These are phyloP conservation scores for Cystobasidiaceae sp. DNA, from an alignment of 1,284 basidiomycete genomes.

Conservation along the genomic window DNA sequence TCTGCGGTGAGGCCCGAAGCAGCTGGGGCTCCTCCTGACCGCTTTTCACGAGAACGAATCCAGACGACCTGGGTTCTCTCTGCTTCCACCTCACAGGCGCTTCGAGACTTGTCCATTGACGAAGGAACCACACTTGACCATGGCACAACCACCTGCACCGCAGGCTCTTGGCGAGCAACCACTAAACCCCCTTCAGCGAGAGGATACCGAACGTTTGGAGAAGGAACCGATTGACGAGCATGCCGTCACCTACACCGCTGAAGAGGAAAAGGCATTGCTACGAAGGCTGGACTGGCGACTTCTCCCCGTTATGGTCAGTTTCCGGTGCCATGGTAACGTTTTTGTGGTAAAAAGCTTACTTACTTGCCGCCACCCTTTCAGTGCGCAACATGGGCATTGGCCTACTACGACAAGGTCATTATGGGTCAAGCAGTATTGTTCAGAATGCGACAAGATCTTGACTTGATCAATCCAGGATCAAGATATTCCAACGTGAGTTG, in stretches of 20 bases:
- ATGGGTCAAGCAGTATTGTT: conserved; percentile 20
- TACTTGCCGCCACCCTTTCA: not conserved
- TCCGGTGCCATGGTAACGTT: not conserved
- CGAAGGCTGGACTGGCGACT: conserved; percentile 3
- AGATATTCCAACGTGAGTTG: conserved; percentile 5
- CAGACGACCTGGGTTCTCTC: no score
- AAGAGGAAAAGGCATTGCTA: conserved; percentile 10
- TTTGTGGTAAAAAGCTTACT: not conserved
- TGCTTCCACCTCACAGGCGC: no score
- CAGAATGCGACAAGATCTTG: conserved; percentile 24
- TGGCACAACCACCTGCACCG: conserved; percentile 15
- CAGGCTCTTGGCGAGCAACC: not conserved
- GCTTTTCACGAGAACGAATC: no score
- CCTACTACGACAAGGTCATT: conserved; percentile 24
- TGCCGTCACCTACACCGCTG: conserved; percentile 6
- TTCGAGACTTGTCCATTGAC: no score
- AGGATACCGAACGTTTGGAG: not conserved
- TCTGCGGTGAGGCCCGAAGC: no score
- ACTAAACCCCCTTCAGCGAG: not conserved
- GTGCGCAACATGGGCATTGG: conserved; percentile 10
- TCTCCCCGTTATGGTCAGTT: not conserved
- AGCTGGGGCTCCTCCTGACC: no score
- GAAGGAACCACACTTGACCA: no score
- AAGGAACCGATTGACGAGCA: conserved; percentile 6
- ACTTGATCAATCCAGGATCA: conserved; percentile 7